Evolutionary conservation across 2,329 filamentous ascomycete species (phyloP).

Genomic region (Pestalotiopsis fici): DNA sequence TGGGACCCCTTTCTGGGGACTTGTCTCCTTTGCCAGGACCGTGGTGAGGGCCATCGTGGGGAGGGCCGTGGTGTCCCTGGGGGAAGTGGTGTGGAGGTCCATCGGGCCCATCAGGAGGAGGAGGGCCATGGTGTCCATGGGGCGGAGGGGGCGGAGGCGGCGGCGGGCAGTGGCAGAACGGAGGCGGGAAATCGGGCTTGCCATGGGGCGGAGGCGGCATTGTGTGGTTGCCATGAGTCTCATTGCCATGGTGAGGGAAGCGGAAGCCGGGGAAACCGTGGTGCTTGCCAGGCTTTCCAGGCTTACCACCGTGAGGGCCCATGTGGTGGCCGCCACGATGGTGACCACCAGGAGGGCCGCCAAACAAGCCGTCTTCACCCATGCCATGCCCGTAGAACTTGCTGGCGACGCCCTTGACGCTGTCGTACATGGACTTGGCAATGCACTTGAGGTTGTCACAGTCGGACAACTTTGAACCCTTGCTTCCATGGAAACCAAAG

Average conservation of each 20-base stretch:
- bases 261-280: slow-evolving; percentile 12
- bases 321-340: neutral
- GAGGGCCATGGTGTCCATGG: slow-evolving; percentile 20
- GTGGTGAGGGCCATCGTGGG: neutral
- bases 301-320: slow-evolving; percentile 6
- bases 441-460: slow-evolving; percentile 46
- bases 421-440: slow-evolving; percentile 37
- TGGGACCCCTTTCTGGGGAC: neutral
- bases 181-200: slow-evolving; percentile 9
- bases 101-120: slow-evolving; percentile 26
- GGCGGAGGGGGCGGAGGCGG: slow-evolving; percentile 26
- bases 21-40: neutral
- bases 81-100: slow-evolving; percentile 21
- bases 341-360: slow-evolving; percentile 10
- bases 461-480: slow-evolving; percentile 26
- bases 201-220: slow-evolving; percentile 18
- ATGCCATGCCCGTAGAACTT: slow-evolving; percentile 27
- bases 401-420: slow-evolving; percentile 36
- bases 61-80: slow-evolving; percentile 2
- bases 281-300: slow-evolving; percentile 16
- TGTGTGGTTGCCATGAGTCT: slow-evolving; percentile 26
- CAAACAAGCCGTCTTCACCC: slow-evolving; percentile 17
- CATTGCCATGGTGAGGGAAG: slow-evolving; percentile 21
- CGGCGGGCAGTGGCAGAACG: slow-evolving; percentile 30
- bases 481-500: slow-evolving; percentile 26